Evolutionary conservation across 169 alveolate genomes (phyloP).

Genomic region (Plasmodium vivax): DNA sequence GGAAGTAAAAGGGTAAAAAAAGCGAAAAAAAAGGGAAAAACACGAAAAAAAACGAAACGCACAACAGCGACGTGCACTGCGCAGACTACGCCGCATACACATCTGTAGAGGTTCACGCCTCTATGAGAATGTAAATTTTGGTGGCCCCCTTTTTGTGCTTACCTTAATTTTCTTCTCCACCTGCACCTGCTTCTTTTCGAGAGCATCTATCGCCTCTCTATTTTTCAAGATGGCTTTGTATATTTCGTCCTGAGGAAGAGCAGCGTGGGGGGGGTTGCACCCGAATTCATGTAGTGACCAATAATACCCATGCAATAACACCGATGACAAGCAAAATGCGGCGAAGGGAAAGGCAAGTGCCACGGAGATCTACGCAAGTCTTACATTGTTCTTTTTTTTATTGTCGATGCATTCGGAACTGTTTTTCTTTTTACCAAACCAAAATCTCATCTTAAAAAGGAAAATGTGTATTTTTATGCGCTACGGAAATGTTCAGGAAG

Average conservation of each 20-base stretch:
- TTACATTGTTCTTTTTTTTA: conserved; percentile 54
- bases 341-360: neutral
- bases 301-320: neutral
- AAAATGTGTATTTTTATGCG: neutral
- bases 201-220: conserved; percentile 73
- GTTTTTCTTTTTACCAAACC: conserved; percentile 71
- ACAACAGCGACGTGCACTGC: neutral
- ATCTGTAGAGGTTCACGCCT: neutral
- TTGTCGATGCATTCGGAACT: conserved; percentile 51
- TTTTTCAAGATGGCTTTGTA: conserved; percentile 71
- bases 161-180: conserved; percentile 75
- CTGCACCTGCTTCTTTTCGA: conserved; percentile 74
- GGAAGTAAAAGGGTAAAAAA: neutral
- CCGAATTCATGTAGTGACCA: neutral
- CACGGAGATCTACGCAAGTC: neutral
- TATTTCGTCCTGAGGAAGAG: conserved; percentile 45
- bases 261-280: neutral
- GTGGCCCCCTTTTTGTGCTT: neutral
- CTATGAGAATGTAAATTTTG: neutral
- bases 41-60: neutral
- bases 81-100: neutral
- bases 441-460: conserved; percentile 71
- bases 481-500: neutral
- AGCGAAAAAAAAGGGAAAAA: neutral
- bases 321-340: neutral